phyloP scores from a whole-genome alignment of 306 rosid species.

The Cercis canadensis region DNA sequence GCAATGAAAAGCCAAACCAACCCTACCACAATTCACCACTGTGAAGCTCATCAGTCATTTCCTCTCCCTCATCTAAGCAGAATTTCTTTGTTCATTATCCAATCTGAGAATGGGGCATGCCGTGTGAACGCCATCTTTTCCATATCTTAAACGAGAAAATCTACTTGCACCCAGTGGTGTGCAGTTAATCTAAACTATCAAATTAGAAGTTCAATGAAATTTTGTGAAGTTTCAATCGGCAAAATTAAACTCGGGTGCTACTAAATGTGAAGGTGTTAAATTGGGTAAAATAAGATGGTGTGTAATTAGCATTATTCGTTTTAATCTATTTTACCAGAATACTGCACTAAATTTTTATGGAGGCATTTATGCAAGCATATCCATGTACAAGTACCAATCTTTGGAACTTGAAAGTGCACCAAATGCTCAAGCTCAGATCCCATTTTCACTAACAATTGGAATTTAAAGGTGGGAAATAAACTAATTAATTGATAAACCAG shows the following conservation, averaged over 20 bases:
- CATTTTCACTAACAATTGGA: constrained; percentile 46
- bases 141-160: background rate
- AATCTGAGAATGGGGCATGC: background rate
- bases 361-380: background rate
- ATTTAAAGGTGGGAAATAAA: constrained; percentile 39
- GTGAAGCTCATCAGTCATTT: constrained; percentile 19
- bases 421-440: constrained; percentile 32
- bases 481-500: constrained; percentile 33
- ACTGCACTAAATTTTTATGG: background rate
- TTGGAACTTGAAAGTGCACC: background rate
- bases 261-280: too few species aligned
- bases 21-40: constrained; percentile 36
- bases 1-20: constrained; percentile 46
- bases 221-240: too few species aligned
- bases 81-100: constrained; percentile 11
- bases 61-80: background rate
- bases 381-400: background rate
- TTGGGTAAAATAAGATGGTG: too few species aligned
- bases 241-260: too few species aligned
- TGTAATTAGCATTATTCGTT: too few species aligned
- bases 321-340: constrained; percentile 20
- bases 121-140: constrained; percentile 24
- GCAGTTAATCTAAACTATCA: too few species aligned
- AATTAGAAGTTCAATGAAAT: too few species aligned
- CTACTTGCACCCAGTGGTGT: too few species aligned